Conservation (phyloP, 441 rosid species). For the Pelargonium myrrhifolium region DNA sequence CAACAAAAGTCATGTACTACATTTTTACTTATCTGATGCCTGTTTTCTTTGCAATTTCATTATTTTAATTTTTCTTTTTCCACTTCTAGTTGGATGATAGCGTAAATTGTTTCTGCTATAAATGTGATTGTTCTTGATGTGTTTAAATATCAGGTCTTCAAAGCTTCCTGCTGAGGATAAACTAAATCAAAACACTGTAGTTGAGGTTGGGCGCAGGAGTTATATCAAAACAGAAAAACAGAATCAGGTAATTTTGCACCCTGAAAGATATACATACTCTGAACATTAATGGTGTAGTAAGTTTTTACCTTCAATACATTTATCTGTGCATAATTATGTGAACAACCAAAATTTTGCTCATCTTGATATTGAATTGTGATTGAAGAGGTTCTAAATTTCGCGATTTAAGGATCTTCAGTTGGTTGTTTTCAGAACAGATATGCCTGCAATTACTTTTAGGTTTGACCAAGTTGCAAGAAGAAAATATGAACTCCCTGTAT, state of each 20-base stretch:
- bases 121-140: slow-evolving; percentile 14
- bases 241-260: slow-evolving; percentile 10
- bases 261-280: neutral
- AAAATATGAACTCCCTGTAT: neutral
- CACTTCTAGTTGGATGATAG: neutral
- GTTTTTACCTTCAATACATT: neutral
- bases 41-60: neutral
- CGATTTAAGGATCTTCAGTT: neutral
- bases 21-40: neutral
- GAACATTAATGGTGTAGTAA: neutral
- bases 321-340: neutral
- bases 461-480: neutral
- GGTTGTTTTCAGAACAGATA: neutral
- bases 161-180: neutral
- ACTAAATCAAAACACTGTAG: slow-evolving; percentile 1
- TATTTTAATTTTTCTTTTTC: neutral
- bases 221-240: slow-evolving; percentile 5
- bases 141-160: slow-evolving; percentile 11
- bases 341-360: neutral
- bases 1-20: neutral
- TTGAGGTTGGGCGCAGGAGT: slow-evolving; percentile 8
- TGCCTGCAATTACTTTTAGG: neutral
- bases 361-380: neutral
- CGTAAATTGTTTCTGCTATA: neutral
- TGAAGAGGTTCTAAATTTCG: neutral